Evolutionary conservation across 805 yeast species (phyloP), one percentile per base, ranked within the genome.

Genomic region (Suhomyces xylopsoci): DNA sequence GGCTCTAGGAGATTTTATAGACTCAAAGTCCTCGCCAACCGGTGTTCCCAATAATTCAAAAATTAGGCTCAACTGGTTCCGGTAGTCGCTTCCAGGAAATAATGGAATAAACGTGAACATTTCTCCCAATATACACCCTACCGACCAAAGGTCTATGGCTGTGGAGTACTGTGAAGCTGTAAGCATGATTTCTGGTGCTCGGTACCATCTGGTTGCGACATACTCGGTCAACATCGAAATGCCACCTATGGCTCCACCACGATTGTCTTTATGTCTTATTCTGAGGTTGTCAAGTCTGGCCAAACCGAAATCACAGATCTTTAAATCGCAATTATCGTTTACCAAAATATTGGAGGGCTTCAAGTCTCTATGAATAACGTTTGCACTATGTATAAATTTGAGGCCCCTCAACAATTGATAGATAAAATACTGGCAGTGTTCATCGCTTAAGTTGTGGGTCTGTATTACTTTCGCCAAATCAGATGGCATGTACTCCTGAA

Each of bases 101-200:
- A 88, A 65, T 0, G 93, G 91, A 54, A 77, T 78, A 7, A 83
- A 78, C 10, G 75, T 64, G 45, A 84, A 73, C 77, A 87, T 73
- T 64, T 88, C 94, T 0, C 88, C 92, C 30, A 88, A 62, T 32
- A 88, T 85, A 63, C 93, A 87, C 0, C 93, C 94, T 41, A 86
- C 84, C 0, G 90, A 83, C 94, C 94, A 88, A 14, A 87, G 76
- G 63, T 88, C 94, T 54, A 88, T 85, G 0, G 91, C 89, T 7
- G 86, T 82, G 2, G 92, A 81, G 58, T 88, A 88, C 60, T 84
- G 85, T 41, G 88, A 84, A 54, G 81, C 78, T 0, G 89, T 82
- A 25, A 88, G 69, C 93, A 88, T 88, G 52, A 88, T 85, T 65
- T 88, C 94, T 0, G 93, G 93, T 0, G 93, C 93, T 50, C 94